Evolutionary conservation across 768 basidiomycete genomes (phyloP).

Genomic region (Aureoboletus auriporus): DNA sequence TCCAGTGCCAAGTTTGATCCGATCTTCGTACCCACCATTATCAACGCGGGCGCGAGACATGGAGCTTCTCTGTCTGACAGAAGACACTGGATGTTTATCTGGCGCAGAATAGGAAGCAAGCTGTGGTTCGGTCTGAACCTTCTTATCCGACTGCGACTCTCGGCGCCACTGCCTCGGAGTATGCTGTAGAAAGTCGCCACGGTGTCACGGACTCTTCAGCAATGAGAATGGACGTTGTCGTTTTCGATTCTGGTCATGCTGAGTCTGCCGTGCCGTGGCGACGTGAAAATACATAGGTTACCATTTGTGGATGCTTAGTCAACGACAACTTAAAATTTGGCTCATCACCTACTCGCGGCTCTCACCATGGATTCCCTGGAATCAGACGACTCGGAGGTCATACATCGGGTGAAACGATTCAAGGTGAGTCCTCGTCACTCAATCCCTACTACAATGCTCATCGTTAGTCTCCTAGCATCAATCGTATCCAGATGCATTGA

Average conservation of each 20-base stretch:
- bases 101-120: no score
- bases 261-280: no score
- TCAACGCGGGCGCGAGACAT: no score
- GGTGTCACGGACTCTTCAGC: no score
- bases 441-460: not conserved
- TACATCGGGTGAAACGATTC: constrained; percentile 45
- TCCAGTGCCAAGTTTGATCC: not conserved
- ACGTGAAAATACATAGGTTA: no score
- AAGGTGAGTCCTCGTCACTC: constrained; percentile 33
- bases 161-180: no score
- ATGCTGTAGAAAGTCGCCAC: no score
- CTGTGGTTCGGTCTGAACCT: not conserved
- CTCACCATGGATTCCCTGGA: constrained; percentile 16
- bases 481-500: constrained; percentile 64
- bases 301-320: constrained; percentile 11
- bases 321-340: not conserved
- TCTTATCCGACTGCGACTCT: not conserved
- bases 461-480: constrained; percentile 49
- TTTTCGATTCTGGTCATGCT: no score
- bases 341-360: no score
- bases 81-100: no score
- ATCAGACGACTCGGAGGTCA: constrained; percentile 15
- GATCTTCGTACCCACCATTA: not conserved
- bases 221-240: no score
- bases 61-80: no score